phyloP scores from a whole-genome alignment of 768 basidiomycete genomes.

The Lactifluus echinatus region DNA sequence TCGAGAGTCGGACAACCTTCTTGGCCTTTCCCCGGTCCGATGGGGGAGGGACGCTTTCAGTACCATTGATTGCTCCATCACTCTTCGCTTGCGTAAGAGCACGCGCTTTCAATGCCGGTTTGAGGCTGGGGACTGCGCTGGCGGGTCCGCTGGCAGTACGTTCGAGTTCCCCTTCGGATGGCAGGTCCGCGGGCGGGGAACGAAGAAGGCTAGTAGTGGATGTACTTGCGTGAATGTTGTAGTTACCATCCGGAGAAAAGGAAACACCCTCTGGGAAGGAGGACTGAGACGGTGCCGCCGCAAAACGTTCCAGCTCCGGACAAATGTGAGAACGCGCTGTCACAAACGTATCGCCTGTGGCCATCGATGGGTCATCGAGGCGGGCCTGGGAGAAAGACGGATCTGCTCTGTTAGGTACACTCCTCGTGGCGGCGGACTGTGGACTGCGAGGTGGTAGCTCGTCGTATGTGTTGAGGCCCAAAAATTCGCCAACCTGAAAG shows the following conservation, averaged over 20 bases:
- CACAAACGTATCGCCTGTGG: conserved; percentile 24
- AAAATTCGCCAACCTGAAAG: conserved; percentile 70
- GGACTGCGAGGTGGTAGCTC: conserved; percentile 23
- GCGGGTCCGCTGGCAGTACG: neutral
- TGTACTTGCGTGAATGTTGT: neutral
- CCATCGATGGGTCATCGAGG: conserved; percentile 13
- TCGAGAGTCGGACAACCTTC: neutral
- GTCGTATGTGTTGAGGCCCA: conserved; percentile 56
- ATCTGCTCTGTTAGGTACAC: neutral
- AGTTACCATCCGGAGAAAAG: neutral
- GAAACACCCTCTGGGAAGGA: neutral
- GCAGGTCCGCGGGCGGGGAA: neutral
- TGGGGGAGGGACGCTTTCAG: neutral
- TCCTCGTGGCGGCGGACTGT: neutral
- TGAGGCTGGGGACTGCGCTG: neutral
- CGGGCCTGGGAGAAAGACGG: neutral
- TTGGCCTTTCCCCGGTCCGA: conserved; percentile 22
- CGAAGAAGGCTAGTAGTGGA: conserved; percentile 11
- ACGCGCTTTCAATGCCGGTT: neutral
- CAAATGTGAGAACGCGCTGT: conserved; percentile 26
- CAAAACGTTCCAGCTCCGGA: conserved; percentile 12
- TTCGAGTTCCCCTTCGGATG: neutral
- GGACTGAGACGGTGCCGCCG: conserved; percentile 12
- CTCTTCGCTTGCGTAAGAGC: neutral
- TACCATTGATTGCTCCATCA: neutral